Evolutionary conservation across 495 filamentous ascomycete species (phyloP).

Genomic region (Lentithecium fluviatile): DNA sequence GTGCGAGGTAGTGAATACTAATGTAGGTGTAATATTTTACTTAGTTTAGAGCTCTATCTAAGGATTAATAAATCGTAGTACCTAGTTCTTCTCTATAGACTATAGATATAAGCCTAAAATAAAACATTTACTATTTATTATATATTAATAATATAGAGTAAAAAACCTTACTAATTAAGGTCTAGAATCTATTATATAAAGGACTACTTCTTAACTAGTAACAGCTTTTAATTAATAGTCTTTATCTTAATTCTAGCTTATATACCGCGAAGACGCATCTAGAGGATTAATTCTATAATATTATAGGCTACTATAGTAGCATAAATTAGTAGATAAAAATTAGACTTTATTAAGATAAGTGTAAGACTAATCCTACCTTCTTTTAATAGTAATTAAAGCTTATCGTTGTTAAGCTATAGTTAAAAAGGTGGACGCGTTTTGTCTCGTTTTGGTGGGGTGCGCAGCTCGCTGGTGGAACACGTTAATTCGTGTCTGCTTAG

Average conservation of each 20-base stretch:
- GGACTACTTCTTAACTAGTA: background rate
- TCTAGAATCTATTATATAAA: background rate
- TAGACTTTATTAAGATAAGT: background rate
- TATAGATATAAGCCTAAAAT: background rate
- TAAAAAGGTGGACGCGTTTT: background rate
- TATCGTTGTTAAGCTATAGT: slow-evolving; percentile 2
- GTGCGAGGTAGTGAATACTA: no score
- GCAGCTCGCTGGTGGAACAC: no score
- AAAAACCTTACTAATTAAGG: background rate
- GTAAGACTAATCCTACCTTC: background rate
- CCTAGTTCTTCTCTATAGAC: no score
- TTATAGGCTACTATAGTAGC: background rate
- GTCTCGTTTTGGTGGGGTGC: background rate
- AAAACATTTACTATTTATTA: background rate
- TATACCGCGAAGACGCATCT: background rate
- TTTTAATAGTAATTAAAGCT: background rate
- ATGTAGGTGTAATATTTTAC: no score
- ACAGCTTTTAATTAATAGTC: slow-evolving; percentile 1
- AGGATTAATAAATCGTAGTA: no score
- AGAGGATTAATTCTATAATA: background rate
- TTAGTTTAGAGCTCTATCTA: no score
- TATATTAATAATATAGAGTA: background rate
- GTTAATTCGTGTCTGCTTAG: no score
- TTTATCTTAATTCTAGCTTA: background rate
- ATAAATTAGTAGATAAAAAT: background rate